phyloP scores from a whole-genome alignment of 2,329 filamentous ascomycete genomes.

The Fusarium solani-melongenae region DNA sequence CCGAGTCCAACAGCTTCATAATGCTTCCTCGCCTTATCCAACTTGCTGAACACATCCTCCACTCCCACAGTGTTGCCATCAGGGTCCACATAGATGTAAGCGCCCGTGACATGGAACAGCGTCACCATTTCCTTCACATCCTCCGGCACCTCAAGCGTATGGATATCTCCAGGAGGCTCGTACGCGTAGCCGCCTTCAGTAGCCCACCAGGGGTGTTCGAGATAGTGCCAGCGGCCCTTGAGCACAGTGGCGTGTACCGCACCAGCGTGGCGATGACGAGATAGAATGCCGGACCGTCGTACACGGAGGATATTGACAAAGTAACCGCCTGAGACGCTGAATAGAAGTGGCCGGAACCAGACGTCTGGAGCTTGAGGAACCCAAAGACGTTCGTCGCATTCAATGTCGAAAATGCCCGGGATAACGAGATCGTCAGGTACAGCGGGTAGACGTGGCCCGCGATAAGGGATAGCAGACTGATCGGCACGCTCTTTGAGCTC shows the following conservation, averaged over 20 bases:
- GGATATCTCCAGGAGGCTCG: slow-evolving; percentile 50
- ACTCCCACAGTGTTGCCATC: background rate
- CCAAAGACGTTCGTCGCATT: background rate
- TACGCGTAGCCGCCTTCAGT: slow-evolving; percentile 48
- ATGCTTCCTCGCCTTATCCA: background rate
- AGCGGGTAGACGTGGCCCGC: background rate
- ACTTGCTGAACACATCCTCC: background rate
- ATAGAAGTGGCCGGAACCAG: background rate
- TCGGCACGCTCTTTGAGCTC: background rate
- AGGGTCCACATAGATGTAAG: background rate
- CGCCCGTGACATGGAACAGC: background rate
- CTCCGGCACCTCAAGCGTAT: slow-evolving; percentile 31
- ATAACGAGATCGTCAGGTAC: background rate
- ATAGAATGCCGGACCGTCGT: slow-evolving; percentile 46
- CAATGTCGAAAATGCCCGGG: background rate
- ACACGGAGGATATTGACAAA: background rate
- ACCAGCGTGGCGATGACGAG: slow-evolving; percentile 48
- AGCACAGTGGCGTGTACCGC: slow-evolving; percentile 48
- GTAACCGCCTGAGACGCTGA: background rate
- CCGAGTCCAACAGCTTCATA: background rate
- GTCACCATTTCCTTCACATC: background rate
- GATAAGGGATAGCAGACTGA: background rate
- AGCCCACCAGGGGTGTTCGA: slow-evolving; percentile 52
- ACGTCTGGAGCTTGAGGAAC: background rate
- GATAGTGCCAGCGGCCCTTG: slow-evolving; percentile 49